Conservation (phyloP, 2,329 filamentous ascomycete species). For the Cladophialophora bantiana region DNA sequence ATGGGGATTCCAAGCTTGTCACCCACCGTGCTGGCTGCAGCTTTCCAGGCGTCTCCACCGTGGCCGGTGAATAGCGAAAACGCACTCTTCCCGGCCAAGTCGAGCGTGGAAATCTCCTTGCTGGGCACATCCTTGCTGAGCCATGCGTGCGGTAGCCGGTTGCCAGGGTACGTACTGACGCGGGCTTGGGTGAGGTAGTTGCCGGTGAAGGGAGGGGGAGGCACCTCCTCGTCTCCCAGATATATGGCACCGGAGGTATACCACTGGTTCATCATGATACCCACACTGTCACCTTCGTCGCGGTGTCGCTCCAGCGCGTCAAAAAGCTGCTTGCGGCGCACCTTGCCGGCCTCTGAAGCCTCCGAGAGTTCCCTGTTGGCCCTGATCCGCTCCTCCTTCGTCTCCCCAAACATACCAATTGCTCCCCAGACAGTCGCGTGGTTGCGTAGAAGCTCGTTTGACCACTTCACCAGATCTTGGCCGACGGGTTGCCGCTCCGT, state of each 20-base stretch:
- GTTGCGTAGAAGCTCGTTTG: constrained; percentile 64
- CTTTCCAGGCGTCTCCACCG: constrained; percentile 62
- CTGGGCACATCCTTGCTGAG: constrained; percentile 58
- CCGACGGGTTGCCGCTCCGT: constrained; percentile 47
- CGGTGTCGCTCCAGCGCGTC: constrained; percentile 52
- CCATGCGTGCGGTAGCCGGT: constrained; percentile 69
- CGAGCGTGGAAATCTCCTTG: constrained; percentile 63
- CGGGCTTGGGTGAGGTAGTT: constrained; percentile 55
- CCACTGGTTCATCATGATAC: constrained; percentile 67
- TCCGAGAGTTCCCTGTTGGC: constrained; percentile 52
- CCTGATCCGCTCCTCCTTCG: constrained; percentile 48
- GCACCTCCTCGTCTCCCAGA: constrained; percentile 53
- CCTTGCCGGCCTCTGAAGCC: constrained; percentile 47
- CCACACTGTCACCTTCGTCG: constrained; percentile 63
- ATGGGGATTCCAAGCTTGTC: constrained; percentile 56
- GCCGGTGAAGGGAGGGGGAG: constrained; percentile 34
- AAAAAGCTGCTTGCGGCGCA: constrained; percentile 50
- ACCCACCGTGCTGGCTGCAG: constrained; percentile 53
- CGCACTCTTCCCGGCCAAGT: constrained; percentile 63
- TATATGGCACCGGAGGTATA: constrained; percentile 57
- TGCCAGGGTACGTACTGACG: constrained; percentile 64
- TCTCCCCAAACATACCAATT: constrained; percentile 52
- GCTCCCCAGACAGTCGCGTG: constrained; percentile 57
- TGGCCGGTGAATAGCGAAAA: constrained; percentile 62
- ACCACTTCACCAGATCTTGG: constrained; percentile 59